Percentiles rank a stretch among this genome's conserved stretches.
phyloP scores from a whole-genome alignment of 495 filamentous ascomycete genomes.

The Cairneyella variabilis region DNA sequence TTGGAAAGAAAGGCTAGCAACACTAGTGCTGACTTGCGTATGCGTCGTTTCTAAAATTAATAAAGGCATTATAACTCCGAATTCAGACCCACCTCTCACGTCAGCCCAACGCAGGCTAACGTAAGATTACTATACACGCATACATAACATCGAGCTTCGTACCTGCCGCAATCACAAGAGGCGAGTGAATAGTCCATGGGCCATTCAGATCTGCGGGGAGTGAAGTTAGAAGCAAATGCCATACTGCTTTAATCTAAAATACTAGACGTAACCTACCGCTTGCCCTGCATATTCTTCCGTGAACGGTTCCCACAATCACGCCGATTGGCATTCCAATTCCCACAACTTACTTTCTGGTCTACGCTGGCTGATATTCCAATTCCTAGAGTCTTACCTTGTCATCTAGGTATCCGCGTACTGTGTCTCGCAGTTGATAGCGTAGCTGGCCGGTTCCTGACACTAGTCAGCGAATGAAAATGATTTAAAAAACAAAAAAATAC shows the following conservation, averaged over 20 bases:
- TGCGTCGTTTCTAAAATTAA: constrained; percentile 12
- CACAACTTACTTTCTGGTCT: constrained; percentile 12
- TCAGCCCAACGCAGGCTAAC: constrained; percentile 9
- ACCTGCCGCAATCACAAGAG: constrained; percentile 1
- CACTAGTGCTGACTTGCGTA: constrained; percentile 6
- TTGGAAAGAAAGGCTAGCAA: constrained; percentile 11
- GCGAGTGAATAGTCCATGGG: constrained; percentile 5
- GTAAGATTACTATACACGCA: too few relatives aligned
- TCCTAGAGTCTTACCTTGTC: constrained; percentile 17
- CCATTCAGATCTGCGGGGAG: constrained; percentile 10
- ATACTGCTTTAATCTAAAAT: constrained; percentile 19
- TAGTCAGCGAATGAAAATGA: constrained; percentile 9
- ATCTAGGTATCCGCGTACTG: constrained; percentile 17
- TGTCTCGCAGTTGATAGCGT: constrained; percentile 14
- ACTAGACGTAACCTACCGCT: constrained; percentile 15
- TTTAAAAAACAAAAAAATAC: constrained; percentile 14
- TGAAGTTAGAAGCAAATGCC: constrained; percentile 10
- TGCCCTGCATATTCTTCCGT: constrained; percentile 9
- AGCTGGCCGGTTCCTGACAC: constrained; percentile 17
- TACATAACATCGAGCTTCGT: not conserved
- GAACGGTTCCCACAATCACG: constrained; percentile 5
- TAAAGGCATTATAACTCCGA: constrained; percentile 10
- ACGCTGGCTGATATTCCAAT: constrained; percentile 17
- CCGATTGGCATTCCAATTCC: constrained; percentile 14
- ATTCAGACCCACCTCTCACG: constrained; percentile 11